Base-by-base conservation (phyloP, 2,329 filamentous ascomycete genomes). In the Emydomyces testavorans region DNA sequence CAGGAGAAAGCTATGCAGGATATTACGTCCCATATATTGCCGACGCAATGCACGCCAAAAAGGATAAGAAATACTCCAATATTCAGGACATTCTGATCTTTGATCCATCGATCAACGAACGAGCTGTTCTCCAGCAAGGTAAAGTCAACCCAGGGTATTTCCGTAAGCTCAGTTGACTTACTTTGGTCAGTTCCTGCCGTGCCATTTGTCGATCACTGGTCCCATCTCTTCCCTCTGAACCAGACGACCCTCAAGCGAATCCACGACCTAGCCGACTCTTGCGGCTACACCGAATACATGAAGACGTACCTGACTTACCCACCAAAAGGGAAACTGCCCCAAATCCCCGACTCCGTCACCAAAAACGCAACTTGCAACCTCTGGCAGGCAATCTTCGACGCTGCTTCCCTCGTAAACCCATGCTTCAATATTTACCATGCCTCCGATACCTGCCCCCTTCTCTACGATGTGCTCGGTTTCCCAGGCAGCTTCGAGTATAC, bases 371-470 rank as follows among this genome's bases (percentile, higher is more conserved):
- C 65, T 0, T 89, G 84, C 60, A 69, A 71, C 42, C 57, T 85
- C 16, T 83, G 74, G 56, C 62, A 72, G 49, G 67, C 74, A 18
- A 74, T 85, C 24, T 69, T 68, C 56, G 54, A 70, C 0, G 80
- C 78, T 24, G 73, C 74, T 6, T 52, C 70, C 3, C 58, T 68
- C 1, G 63, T 77, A 28, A 92, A 92, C 65, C 85, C 85, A 0
- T 92, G 86, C 69, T 93, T 83, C 65, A 79, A 87, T 61, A 69
- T 85, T 8, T 92, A 90, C 65, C 77, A 83, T 41, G 75, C 90
- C 11, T 77, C 77, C 2, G 79, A 78, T 3, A 83, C 79, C 10
- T 92, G 85, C 60, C 85, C 85, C 0, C 54, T 80, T 2, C 68
- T 77, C 1, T 85, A 78, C 73, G 80, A 87, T 50, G 76, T 83